phyloP scores from a whole-genome alignment of 148 eudicot species.

The Chenopodium suecicum region DNA sequence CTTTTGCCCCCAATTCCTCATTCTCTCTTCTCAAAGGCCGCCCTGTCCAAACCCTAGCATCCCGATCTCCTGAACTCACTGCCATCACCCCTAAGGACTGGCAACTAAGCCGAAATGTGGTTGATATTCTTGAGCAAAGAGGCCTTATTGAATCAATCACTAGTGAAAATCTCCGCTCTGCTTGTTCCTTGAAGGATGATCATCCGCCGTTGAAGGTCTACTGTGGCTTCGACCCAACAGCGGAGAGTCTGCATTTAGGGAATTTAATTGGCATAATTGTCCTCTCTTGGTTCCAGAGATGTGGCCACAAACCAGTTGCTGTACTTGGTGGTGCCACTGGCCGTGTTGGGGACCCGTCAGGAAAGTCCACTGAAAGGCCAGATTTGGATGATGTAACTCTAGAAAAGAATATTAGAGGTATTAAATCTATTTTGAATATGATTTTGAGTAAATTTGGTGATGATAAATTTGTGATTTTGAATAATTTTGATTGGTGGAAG shows the following conservation, averaged over 20 bases:
- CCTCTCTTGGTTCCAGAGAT: constrained; percentile 81
- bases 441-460: constrained; percentile 39
- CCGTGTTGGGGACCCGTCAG: constrained; percentile 87
- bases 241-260: constrained; percentile 79
- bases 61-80: constrained; percentile 3
- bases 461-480: constrained; percentile 43
- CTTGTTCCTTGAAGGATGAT: constrained; percentile 26
- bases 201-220: constrained; percentile 56
- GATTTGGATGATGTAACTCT: constrained; percentile 56
- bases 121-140: constrained; percentile 59
- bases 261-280: constrained; percentile 77
- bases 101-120: constrained; percentile 38
- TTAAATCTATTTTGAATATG: constrained; percentile 34
- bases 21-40: constrained; percentile 2
- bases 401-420: constrained; percentile 43
- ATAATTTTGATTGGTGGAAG: constrained; percentile 97
- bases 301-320: constrained; percentile 72
- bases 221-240: constrained; percentile 93
- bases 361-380: constrained; percentile 70
- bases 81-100: background rate
- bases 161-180: constrained; percentile 46
- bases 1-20: background rate
- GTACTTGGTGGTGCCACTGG: constrained; percentile 90
- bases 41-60: background rate
- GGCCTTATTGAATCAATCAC: constrained; percentile 78